Evolutionary conservation across 2,329 filamentous ascomycete species (phyloP), one percentile per base, ranked within the genome.

Genomic region (Kalmusia sp.): DNA sequence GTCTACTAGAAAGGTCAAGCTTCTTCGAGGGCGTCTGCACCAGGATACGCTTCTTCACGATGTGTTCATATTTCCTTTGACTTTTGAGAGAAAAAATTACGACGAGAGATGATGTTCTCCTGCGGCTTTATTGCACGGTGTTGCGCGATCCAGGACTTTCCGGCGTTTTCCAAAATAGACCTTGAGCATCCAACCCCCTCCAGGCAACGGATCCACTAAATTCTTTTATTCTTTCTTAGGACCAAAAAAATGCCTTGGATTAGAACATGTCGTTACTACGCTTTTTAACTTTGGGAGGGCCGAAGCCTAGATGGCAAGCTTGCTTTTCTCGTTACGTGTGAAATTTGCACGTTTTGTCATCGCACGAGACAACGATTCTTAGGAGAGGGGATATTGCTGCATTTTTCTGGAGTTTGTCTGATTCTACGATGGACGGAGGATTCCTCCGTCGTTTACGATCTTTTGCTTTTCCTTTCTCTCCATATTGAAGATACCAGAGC

Each of bases 401-500:
- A 63, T 64, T 63, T 64, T 19, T 15, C 15, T 19, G 44, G 34
- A 47, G 31, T 28, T 39, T 33, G 21, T 11, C 15, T 46, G 14
- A 14, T 25, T 25, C n/a, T 25, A 46, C 30, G 12, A 38, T 51
- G 51, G 54, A 58, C 52, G 24, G 49, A 54, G 27, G 27, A 51
- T 9, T 54, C 50, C 49, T 52, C 51, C 43, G 61, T 64, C 61
- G 54, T 61, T 61, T 52, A 64, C 65, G 41, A 57, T 69, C 61
- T 67, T 67, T 60, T 48, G 35, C n/a, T 58, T 64, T 66, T 57
- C 39, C 48, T 52, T 61, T 59, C 63, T 68, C 63, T 68, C 46
- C 51, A 58, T 60, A 55, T 53, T 54, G 61, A 65, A 70, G 71
- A 74, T 74, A 74, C 71, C 71, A 73, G 70, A 71, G 70, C 69